Evolutionary conservation across 352 stramenopile species (phyloP), one percentile per base, ranked within the genome.

Genomic region (Pythium dissimile): DNA sequence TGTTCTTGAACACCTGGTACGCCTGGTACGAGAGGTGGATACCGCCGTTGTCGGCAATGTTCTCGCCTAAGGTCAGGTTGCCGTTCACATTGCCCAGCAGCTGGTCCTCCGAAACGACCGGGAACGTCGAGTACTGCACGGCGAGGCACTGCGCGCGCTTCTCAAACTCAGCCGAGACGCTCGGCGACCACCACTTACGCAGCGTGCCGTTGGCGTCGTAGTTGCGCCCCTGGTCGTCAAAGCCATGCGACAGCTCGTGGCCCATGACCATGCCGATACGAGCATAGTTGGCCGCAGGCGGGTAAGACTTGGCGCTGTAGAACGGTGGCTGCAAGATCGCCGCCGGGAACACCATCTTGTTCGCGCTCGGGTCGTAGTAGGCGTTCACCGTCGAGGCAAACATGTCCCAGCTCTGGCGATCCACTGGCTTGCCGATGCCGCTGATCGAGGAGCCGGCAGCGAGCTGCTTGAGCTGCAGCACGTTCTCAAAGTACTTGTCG

Each of bases 201-300:
- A 98, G 81, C n/a, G 89, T 88, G 15, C 92, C 92, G 42, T 84
- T 67, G 15, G 53, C 81, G 58, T 92, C 79, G 52, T 84, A 96
- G 51, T 97, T 94, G 23, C 86, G 73, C 50, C 91, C 92, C 66
- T 97, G 86, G 56, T 98, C 88, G 62, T 98, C 93, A 67, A 97
- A 98, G 16, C 89, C 93, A 60, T 98, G 90, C 11, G 89, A 97
- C 59, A 98, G 89, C 70, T 97, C 93, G 63, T 98, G 93, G 3
- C 89, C 91, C 64, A 97, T 95, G 12, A 98, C 84, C 62, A 93
- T 92, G 2, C 90, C 89, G 48, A 98, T 97, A 9, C 83, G 81
- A 39, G 86, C 93, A 64, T 93, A 98, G 61, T 98, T 97, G 9
- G 93, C 85, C n/a, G 88, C 88, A 0, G 69, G 62, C 10, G 91